Evolutionary conservation across 2,329 filamentous ascomycete species (phyloP), one percentile per base, ranked within the genome.

Genomic region (Aspergillus candidus): DNA sequence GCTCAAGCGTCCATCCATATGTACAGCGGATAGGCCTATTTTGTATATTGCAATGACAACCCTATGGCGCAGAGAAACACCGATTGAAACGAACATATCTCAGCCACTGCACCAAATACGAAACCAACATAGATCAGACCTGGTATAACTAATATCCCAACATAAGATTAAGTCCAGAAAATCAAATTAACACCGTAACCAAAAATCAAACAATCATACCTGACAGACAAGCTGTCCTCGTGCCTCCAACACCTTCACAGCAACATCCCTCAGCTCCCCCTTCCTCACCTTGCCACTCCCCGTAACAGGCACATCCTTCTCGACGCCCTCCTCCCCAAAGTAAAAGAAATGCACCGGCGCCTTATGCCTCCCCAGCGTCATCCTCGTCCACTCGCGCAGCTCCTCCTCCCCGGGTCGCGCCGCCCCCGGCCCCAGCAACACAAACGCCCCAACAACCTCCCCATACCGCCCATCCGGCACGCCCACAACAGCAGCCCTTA

Each of bases 321-420:
- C 52, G n/a, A 83, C 72, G 10, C 75, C 77, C 36, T 75, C 74
- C 51, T 78, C 67, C 0, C 86, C 86, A 18, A 90, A 73, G 77
- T 85, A 88, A 60, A 89, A 89, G n/a, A 90, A 62, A 61, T 88
- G 77, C 7, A 78, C 71, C 0, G 86, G 86, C 3, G 83, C 80
- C 52, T 86, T 86, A 60, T 86, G 82, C 32, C 75, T 70, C 1
- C 82, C 82, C 6, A 86, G 72, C 31, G 72, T 75, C 52, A 77
- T 68, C 40, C 78, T 72, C 1, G 80, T 80, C 82, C 82, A 86
- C 35, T 76, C 72, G 12, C 75, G 70, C n/a, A 86, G 61, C 49
- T 82, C 77, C 4, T 75, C 70, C 39, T 75, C 73, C 0, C 18
- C 18, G 6, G 18, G 18, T 4, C 18, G 3, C 18, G 4, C 18